Percentiles rank a stretch among this genome's conserved stretches.
Evolutionary conservation across 257 asterid genomes (phyloP).

Genomic region (Solanum pimpinellifolium): DNA sequence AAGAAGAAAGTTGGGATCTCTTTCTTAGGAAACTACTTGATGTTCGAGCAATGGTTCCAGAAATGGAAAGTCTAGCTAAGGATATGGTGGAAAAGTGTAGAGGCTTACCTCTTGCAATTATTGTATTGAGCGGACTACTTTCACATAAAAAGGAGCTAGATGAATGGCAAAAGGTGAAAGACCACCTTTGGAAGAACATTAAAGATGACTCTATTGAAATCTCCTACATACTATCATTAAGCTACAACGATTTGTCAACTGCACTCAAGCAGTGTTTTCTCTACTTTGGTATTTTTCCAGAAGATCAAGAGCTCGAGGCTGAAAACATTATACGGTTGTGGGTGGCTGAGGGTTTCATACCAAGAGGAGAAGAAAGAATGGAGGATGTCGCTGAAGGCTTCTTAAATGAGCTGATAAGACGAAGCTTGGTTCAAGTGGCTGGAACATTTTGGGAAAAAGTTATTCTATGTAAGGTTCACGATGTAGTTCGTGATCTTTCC

Average conservation of each 20-base stretch:
- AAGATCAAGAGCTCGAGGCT: rapidly evolving
- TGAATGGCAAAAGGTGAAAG: not conserved
- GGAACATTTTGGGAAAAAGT: too few relatives aligned
- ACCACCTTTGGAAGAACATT: not conserved
- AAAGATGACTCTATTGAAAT: not conserved
- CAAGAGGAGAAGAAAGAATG: not conserved
- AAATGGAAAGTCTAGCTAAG: too few relatives aligned
- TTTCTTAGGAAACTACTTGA: too few relatives aligned
- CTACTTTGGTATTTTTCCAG: too few relatives aligned
- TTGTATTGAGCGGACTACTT: not conserved
- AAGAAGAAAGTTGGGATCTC: too few relatives aligned
- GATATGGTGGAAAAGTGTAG: not conserved
- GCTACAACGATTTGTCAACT: not conserved
- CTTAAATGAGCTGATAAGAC: not conserved
- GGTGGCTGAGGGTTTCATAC: not conserved
- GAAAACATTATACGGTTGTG: rapidly evolving
- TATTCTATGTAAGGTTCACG: not conserved
- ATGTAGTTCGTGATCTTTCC: conserved; percentile 1
- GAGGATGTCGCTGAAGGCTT: not conserved
- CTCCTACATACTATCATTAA: not conserved
- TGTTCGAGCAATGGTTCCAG: too few relatives aligned
- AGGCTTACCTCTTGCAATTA: not conserved
- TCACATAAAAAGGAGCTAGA: not conserved
- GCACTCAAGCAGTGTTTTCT: not conserved
- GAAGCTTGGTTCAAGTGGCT: not conserved